phyloP scores from a whole-genome alignment of 257 asterid species.

The Pogostemon cablin region DNA sequence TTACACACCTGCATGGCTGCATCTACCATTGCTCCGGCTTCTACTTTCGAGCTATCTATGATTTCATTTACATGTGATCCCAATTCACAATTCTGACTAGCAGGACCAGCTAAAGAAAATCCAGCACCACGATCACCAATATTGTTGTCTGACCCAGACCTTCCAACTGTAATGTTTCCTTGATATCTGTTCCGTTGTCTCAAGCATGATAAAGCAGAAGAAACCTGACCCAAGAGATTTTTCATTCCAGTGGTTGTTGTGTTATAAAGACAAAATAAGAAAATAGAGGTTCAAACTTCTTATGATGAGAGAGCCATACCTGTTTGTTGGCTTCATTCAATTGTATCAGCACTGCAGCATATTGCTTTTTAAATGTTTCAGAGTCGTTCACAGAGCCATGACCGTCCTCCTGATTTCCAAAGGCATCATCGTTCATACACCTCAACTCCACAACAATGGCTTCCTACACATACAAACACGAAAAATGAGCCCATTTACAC shows the following conservation, averaged over 20 bases:
- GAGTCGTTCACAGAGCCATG: constrained; percentile 66
- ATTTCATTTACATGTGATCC: constrained; percentile 68
- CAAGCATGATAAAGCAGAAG: constrained; percentile 63
- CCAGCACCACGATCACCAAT: constrained; percentile 41
- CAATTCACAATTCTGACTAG: constrained; percentile 50
- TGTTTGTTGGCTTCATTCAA: constrained; percentile 76
- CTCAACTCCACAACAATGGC: constrained; percentile 78
- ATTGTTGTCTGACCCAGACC: constrained; percentile 46
- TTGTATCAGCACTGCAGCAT: constrained; percentile 74
- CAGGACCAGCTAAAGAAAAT: constrained; percentile 44
- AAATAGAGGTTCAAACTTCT: constrained; percentile 23
- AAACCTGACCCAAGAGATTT: constrained; percentile 49
- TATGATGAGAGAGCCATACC: constrained; percentile 44
- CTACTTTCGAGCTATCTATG: constrained; percentile 67
- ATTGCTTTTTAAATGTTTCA: constrained; percentile 77
- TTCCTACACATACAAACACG: constrained; percentile 56
- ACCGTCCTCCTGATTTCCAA: constrained; percentile 52
- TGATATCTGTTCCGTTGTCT: constrained; percentile 76
- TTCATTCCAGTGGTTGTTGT: not conserved
- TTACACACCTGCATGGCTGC: constrained; percentile 77
- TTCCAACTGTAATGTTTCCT: constrained; percentile 46
- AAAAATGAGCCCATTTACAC: constrained; percentile 32
- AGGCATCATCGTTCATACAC: constrained; percentile 74
- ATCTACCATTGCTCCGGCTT: constrained; percentile 81
- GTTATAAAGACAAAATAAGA: not conserved